Percentiles rank a stretch among this genome's conserved stretches.
These are phyloP conservation scores for Fusarium sp. DNA, from an alignment of 2,329 filamentous ascomycete species.

Conservation along the genomic window DNA sequence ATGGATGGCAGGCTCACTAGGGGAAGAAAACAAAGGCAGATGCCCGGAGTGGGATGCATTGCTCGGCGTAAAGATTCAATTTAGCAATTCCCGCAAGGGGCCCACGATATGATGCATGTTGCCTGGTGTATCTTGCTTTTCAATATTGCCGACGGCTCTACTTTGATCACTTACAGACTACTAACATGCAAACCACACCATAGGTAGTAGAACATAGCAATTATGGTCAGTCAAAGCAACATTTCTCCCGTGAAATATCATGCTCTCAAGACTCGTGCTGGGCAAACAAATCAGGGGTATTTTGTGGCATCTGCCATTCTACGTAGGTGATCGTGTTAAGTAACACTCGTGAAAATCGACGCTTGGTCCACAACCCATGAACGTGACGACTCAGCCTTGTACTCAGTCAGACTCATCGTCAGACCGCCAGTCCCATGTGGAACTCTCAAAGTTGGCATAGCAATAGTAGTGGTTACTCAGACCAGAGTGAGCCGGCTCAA, in stretches of 20 bases:
- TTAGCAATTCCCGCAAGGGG: conserved; percentile 17
- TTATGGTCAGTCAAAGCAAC: neutral
- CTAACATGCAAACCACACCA: neutral
- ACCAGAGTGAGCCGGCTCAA: conserved; percentile 76
- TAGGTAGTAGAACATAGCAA: neutral
- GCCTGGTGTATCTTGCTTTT: conserved; percentile 1
- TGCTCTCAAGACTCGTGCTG: neutral
- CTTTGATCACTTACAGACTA: neutral
- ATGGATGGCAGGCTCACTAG: conserved; percentile 7
- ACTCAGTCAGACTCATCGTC: conserved; percentile 28
- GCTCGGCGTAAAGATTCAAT: conserved; percentile 33
- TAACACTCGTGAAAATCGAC: neutral
- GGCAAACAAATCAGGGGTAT: neutral
- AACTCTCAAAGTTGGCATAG: conserved; percentile 81
- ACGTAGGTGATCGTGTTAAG: neutral
- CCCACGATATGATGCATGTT: neutral
- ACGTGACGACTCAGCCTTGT: neutral
- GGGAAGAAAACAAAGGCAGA: conserved; percentile 8
- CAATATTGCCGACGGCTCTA: neutral
- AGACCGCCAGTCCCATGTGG: conserved; percentile 58
- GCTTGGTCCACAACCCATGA: neutral
- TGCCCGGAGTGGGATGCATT: conserved; percentile 30
- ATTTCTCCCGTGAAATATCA: neutral
- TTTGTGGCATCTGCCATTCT: neutral
- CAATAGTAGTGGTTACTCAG: conserved; percentile 85